Evolutionary conservation across 768 basidiomycete species (phyloP).

Genomic region (Lactarius deliciosus): DNA sequence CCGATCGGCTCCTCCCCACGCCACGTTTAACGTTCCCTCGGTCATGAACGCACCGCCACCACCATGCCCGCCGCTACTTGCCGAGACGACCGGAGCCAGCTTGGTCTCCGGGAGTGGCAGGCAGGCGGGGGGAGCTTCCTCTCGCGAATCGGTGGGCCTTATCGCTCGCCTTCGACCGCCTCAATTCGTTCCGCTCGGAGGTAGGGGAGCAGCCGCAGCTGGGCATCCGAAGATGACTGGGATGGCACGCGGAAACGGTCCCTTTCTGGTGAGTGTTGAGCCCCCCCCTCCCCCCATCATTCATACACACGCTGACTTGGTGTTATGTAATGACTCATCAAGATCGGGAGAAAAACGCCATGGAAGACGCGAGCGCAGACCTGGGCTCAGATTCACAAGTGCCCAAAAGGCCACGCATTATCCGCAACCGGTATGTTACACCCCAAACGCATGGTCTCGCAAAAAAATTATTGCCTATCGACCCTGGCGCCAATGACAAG

Average conservation of each 20-base stretch:
- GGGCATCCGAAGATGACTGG: conserved; percentile 56
- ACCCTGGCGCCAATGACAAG: conserved; percentile 60
- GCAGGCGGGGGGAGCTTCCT: conserved; percentile 41
- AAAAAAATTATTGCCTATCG: conserved; percentile 60
- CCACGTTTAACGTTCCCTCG: neutral
- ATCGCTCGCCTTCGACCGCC: conserved; percentile 38
- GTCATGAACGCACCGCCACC: conserved; percentile 5
- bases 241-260: conserved; percentile 67
- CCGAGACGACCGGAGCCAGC: neutral
- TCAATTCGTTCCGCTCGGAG: conserved; percentile 24
- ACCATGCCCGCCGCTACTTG: conserved; percentile 6
- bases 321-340: conserved; percentile 16
- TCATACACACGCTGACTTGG: neutral
- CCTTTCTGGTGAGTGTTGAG: conserved; percentile 52
- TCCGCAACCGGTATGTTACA: conserved; percentile 49
- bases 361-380: conserved; percentile 36
- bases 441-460: conserved; percentile 46
- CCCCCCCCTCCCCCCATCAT: neutral
- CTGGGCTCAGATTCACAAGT: conserved; percentile 45
- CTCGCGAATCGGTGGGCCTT: conserved; percentile 64
- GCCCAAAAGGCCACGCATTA: conserved; percentile 61
- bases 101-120: neutral
- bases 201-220: conserved; percentile 27
- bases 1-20: neutral
- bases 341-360: conserved; percentile 67